Conservation (phyloP, 2,329 filamentous ascomycete genomes). For the Xylariaceae sp. region DNA sequence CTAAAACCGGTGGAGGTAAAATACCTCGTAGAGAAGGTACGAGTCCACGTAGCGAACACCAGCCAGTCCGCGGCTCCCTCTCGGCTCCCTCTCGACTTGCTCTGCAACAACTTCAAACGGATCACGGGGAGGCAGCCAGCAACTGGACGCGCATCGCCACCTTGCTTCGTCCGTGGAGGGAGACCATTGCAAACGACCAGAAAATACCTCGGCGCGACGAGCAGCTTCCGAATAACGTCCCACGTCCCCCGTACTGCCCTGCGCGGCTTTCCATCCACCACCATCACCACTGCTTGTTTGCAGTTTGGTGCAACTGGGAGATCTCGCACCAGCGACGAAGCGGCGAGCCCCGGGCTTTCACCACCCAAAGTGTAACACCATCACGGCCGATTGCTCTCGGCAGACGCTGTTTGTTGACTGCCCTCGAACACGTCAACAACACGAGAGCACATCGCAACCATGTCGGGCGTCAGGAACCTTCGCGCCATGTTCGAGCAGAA, state of each 20-base stretch:
- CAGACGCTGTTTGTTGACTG: constrained; percentile 15
- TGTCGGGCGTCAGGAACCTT: constrained; percentile 68
- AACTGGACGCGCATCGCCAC: not conserved
- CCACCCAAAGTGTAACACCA: not conserved
- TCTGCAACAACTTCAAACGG: not conserved
- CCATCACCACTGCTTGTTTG: too few species aligned
- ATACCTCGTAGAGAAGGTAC: not conserved
- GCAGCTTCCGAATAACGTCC: constrained; percentile 25
- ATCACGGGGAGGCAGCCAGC: not conserved
- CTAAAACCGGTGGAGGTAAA: not conserved
- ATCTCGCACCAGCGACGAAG: not conserved
- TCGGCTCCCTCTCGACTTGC: not conserved
- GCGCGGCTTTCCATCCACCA: not conserved
- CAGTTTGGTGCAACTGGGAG: not conserved
- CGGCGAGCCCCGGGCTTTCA: not conserved
- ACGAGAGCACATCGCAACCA: constrained; percentile 45
- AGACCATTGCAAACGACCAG: constrained; percentile 9
- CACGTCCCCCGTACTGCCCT: constrained; percentile 10
- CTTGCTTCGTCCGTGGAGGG: not conserved
- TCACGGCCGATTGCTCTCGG: not conserved
- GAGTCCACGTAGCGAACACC: not conserved
- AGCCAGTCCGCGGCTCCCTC: not conserved
- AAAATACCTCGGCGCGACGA: constrained; percentile 21
- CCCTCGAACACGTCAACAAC: constrained; percentile 32
- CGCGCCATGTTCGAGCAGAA: constrained; percentile 77